Base-by-base conservation (phyloP, 345 rosid genomes). In the Populus nigra region DNA sequence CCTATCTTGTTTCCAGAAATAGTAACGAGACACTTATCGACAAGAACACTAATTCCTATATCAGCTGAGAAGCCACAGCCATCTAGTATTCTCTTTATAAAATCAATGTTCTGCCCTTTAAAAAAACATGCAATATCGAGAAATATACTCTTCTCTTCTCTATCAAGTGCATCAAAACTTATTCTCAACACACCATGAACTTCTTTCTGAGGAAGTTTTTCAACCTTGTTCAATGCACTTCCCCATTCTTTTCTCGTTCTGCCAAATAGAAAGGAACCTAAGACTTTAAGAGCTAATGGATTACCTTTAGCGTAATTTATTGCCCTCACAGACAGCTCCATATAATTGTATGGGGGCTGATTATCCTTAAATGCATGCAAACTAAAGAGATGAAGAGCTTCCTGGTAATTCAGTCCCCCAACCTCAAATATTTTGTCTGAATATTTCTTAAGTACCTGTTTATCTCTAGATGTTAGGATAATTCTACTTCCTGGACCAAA, bases 111-210 rank as follows among this genome's bases (percentile, higher is more conserved):
- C 25, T 27, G 27, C 27, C 53, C 63, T n/a, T 36, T 53, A 23
- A 76, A 77, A 65, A 76, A 82, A 33, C 81, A 77, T 12, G 84
- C 81, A 36, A 81, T 38, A 73, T 77, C 76, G 3, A 82, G 78
- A 74, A 80, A 83, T 61, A 83, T 79, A 4, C 72, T 29, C 71
- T 79, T 71, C 17, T 66, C 72, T 5, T 0, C 11, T 15, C 53
- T 8, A 23, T 33, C 25, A 10, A 83, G 73, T 39, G 50, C 72
- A 4, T 77, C 74, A 17, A 38, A 81, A 69, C 84, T 67, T 23
- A 74, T 71, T 25, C 17, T 57, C 61, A 82, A 49, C 8, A 59
- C 7, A 15, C 10, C 1, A 11, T 0, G 5, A 31, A 79, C 31
- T 23, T 69, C 8, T 41, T 23, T n/a, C 1, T 43, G 27, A 16